These are phyloP conservation scores for Lipomyces sp. DNA, from an alignment of 805 yeast genomes.

Conservation along the genomic window DNA sequence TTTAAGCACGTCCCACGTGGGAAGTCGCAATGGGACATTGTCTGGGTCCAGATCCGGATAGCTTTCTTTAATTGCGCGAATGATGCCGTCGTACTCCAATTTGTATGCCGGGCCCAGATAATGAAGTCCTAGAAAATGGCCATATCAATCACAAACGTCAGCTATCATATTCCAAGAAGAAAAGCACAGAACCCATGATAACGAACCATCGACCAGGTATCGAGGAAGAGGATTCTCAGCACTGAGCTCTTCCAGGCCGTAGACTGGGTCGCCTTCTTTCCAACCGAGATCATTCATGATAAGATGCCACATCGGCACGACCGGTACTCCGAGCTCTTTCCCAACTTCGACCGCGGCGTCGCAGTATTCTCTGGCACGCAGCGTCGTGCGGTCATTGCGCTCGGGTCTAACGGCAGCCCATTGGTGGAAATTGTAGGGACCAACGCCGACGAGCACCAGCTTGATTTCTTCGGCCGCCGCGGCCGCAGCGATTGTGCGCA, in stretches of 20 bases:
- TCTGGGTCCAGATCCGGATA: constrained; percentile 53
- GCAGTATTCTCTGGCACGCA: constrained; percentile 48
- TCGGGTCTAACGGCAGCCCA: constrained; percentile 14
- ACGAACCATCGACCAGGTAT: constrained; percentile 22
- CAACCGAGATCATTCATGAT: constrained; percentile 45
- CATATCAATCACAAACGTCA: not conserved
- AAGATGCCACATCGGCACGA: constrained; percentile 52
- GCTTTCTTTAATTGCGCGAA: constrained; percentile 39
- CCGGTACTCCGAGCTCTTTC: constrained; percentile 48
- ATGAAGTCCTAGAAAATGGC: constrained; percentile 51
- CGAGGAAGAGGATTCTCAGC: constrained; percentile 6
- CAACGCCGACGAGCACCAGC: constrained; percentile 21
- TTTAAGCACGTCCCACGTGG: constrained; percentile 10
- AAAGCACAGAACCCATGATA: constrained; percentile 33
- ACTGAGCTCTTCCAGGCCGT: constrained; percentile 14
- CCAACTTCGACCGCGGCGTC: constrained; percentile 51
- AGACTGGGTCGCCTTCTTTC: constrained; percentile 35
- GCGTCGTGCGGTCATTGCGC: constrained; percentile 43
- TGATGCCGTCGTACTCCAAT: constrained; percentile 47
- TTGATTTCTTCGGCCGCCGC: constrained; percentile 20
- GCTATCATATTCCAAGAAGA: constrained; percentile 29
- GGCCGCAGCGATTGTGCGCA: constrained; percentile 48
- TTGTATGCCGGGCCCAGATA: constrained; percentile 54
- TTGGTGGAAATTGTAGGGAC: constrained; percentile 24
- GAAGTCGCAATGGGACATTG: constrained; percentile 44